Percentiles rank a stretch among this genome's conserved stretches.
Evolutionary conservation across 352 stramenopile genomes (phyloP).

Genomic region (Pythium rishiriense): DNA sequence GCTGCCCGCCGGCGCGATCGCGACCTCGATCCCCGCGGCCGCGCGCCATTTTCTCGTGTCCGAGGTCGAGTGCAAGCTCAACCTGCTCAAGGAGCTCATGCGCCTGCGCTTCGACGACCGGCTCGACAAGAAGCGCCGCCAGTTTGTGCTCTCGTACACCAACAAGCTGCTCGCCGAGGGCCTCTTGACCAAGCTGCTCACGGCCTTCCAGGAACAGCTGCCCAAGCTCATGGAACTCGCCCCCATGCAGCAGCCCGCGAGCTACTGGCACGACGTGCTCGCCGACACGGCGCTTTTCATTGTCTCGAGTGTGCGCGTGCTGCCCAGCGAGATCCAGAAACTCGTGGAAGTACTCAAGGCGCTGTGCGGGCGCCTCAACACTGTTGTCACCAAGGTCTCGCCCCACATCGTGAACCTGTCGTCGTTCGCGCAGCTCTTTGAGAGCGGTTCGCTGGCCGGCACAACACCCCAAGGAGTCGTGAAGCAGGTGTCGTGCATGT

Average conservation of each 20-base stretch:
- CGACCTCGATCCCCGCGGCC: slow-evolving; percentile 59
- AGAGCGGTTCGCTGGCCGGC: slow-evolving; percentile 58
- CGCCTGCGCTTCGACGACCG: slow-evolving; percentile 60
- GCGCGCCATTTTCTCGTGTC: slow-evolving; percentile 77
- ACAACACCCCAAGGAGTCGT: slow-evolving; percentile 65
- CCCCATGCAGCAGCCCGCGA: slow-evolving; percentile 61
- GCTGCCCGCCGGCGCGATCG: slow-evolving; percentile 41
- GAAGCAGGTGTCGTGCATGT: slow-evolving; percentile 74
- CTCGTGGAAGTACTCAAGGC: slow-evolving; percentile 53
- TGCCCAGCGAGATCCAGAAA: slow-evolving; percentile 55
- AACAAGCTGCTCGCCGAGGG: slow-evolving; percentile 61
- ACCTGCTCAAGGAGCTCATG: slow-evolving; percentile 73
- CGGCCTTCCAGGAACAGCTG: slow-evolving; percentile 49
- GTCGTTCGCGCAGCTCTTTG: slow-evolving; percentile 72
- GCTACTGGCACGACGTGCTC: slow-evolving; percentile 78
- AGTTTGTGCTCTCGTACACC: slow-evolving; percentile 68
- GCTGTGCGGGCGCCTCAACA: slow-evolving; percentile 58
- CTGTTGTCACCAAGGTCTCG: slow-evolving; percentile 66
- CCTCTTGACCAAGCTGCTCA: slow-evolving; percentile 52
- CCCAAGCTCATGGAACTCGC: slow-evolving; percentile 56
- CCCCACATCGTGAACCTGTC: slow-evolving; percentile 83
- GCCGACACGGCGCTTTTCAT: slow-evolving; percentile 68
- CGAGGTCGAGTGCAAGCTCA: slow-evolving; percentile 76
- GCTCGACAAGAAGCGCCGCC: slow-evolving; percentile 51
- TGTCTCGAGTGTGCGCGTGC: slow-evolving; percentile 50